Conservation (phyloP, 1,284 basidiomycete species). For the Inonotus obliquus region DNA sequence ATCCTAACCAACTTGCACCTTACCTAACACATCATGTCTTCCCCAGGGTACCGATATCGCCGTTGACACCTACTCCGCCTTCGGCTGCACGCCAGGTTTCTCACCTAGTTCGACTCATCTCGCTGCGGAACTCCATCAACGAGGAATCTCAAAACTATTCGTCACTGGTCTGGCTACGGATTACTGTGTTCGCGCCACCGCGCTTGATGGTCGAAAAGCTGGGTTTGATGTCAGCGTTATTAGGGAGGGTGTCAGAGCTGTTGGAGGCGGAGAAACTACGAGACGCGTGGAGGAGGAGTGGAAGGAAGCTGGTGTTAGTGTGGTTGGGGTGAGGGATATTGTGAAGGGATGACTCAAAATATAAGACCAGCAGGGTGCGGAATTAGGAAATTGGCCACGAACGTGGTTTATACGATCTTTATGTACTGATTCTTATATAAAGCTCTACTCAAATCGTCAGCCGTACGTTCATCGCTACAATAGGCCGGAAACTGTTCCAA, state of each 20-base stretch:
- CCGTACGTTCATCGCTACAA: too few relatives aligned
- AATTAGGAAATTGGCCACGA: too few relatives aligned
- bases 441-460: too few relatives aligned
- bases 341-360: background rate
- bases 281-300: background rate
- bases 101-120: background rate
- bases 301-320: background rate
- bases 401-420: too few relatives aligned
- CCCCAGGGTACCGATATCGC: constrained; percentile 11
- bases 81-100: constrained; percentile 5
- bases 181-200: constrained; percentile 20
- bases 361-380: too few relatives aligned
- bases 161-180: constrained; percentile 21
- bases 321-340: constrained; percentile 8
- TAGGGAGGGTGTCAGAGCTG: constrained; percentile 13
- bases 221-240: constrained; percentile 12
- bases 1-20: too few relatives aligned
- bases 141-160: constrained; percentile 12
- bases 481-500: too few relatives aligned
- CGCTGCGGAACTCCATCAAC: constrained; percentile 5
- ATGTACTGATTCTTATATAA: too few relatives aligned
- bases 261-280: constrained; percentile 15
- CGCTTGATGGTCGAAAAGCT: constrained; percentile 13
- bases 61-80: constrained; percentile 20
- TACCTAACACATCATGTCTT: background rate